phyloP scores from a whole-genome alignment of 768 basidiomycete species.

The Artomyces pyxidatus region DNA sequence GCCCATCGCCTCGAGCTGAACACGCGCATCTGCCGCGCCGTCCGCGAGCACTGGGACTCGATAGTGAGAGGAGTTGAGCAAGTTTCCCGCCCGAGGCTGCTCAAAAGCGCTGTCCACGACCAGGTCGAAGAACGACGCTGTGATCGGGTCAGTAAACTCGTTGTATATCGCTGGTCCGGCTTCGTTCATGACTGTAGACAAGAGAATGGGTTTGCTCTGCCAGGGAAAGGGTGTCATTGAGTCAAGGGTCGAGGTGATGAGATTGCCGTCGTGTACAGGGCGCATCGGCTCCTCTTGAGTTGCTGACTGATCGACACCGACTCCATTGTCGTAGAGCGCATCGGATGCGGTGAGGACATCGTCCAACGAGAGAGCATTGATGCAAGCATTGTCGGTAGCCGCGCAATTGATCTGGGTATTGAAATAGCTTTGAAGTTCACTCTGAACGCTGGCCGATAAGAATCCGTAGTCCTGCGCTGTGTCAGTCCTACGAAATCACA shows the following conservation, averaged over 20 bases:
- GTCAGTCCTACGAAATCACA: background rate
- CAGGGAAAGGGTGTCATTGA: constrained; percentile 50
- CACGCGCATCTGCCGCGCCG: constrained; percentile 39
- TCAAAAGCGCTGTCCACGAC: constrained; percentile 42
- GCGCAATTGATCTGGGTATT: constrained; percentile 40
- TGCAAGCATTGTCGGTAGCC: constrained; percentile 40
- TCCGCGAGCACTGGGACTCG: constrained; percentile 21
- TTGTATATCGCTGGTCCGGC: constrained; percentile 56
- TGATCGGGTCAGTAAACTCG: constrained; percentile 31
- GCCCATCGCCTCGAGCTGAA: constrained; percentile 47
- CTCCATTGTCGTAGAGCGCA: constrained; percentile 35
- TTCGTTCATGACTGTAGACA: constrained; percentile 69
- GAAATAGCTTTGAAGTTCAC: constrained; percentile 44
- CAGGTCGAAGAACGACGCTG: constrained; percentile 28
- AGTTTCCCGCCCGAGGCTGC: constrained; percentile 29
- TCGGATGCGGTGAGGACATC: constrained; percentile 47
- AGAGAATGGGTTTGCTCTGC: constrained; percentile 55
- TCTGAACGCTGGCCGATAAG: constrained; percentile 44
- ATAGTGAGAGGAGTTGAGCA: constrained; percentile 44
- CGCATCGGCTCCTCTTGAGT: constrained; percentile 53
- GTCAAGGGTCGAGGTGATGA: constrained; percentile 62
- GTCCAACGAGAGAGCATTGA: constrained; percentile 38
- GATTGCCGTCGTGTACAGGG: constrained; percentile 56
- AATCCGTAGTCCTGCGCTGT: constrained; percentile 61
- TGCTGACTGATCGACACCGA: constrained; percentile 42